Evolutionary conservation across 1,139 yeast species (phyloP), one percentile per base, ranked within the genome.

Genomic region (Taphrina communis): DNA sequence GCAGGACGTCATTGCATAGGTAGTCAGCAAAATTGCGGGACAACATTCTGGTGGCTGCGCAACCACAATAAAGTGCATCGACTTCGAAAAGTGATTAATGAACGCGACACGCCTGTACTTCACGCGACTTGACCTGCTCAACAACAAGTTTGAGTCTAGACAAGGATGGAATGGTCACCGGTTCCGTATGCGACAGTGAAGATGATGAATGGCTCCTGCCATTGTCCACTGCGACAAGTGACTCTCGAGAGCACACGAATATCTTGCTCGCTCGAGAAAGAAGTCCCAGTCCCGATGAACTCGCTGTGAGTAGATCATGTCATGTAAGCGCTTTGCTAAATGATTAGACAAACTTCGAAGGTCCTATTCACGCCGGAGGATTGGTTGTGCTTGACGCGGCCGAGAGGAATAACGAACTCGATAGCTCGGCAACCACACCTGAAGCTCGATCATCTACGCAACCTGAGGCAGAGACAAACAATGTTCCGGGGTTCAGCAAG

Each of bases 231-330:
- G 50, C 14, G 48, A 25, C 19, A 41, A 14, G 21, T 17, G 4
- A 11, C 44, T 38, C 25, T 12, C 31, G 4, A 2, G 53, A 19
- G 2, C 19, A 6, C 53, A 25, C 53, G 21, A 50, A 6, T 5
- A 6, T 21, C 11, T 19, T 12, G 21, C 12, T n/a, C 38, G 50
- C n/a, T 25, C n/a, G 35, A 39, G 44, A 17, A 5, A n/a, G 67
- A 19, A 63, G 67, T 63, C 61, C 48, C 11, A 63, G 67, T 46
- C 67, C 67, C 3, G 67, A 63, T 21, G 67, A 63, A 36, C 67
- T 63, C 35, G 67, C 53, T 6, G 62, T 58, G 25, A 3, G 62
- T 35, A 56, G 39, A 3, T n/a, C 7, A 14, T 12, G 42, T 21
- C 11, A 12, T 8, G 9, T 11, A 2, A 21, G 6, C 36, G 12